Evolutionary conservation across 2,329 filamentous ascomycete genomes (phyloP), one percentile per base, ranked within the genome.

Genomic region (Neofusicoccum laricinum): DNA sequence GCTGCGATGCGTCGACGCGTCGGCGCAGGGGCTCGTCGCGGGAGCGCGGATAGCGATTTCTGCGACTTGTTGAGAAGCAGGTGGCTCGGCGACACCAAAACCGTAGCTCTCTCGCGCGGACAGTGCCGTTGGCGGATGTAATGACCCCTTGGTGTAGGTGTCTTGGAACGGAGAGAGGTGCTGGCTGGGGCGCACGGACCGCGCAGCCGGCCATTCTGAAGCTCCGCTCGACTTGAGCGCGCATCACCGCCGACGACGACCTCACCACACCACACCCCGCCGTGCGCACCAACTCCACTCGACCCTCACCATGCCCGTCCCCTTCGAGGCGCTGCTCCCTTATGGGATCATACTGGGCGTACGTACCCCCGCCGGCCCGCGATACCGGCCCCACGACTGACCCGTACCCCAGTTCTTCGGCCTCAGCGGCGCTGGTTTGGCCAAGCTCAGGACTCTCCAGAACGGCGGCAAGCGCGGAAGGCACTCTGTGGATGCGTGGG

Each of bases 291-390:
- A 25, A 38, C 34, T 34, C 38, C 17, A 40, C 57, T 40, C 41
- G 38, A 36, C n/a, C 7, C 46, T 45, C 63, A 81, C 68, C 68
- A 88, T 88, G 87, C 86, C 85, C 77, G 85, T 89, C 67, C 87
- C 87, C 49, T 89, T 89, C 75, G 87, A 89, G 79, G 83, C 86
- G 69, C 77, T 89, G 69, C 73, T 89, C 71, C 86, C 86, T 55
- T 88, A 88, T 74, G 86, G 81, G 70, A 85, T 89, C 73, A 86
- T 88, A 78, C 77, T 86, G 63, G 82, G 77, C 73, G 86, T 88
- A 83, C 67, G 84, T 78, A 55, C 64, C 21, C 30, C n/a, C 36
- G n/a, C 40, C 34, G 36, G 38, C 32, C 53, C 64, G 67, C 66
- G 15, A n/a, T 7, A 15, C 8, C 53, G 14, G 15, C 21, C 38